phyloP scores from a whole-genome alignment of 2,329 filamentous ascomycete species.

The Colletotrichum sp. region DNA sequence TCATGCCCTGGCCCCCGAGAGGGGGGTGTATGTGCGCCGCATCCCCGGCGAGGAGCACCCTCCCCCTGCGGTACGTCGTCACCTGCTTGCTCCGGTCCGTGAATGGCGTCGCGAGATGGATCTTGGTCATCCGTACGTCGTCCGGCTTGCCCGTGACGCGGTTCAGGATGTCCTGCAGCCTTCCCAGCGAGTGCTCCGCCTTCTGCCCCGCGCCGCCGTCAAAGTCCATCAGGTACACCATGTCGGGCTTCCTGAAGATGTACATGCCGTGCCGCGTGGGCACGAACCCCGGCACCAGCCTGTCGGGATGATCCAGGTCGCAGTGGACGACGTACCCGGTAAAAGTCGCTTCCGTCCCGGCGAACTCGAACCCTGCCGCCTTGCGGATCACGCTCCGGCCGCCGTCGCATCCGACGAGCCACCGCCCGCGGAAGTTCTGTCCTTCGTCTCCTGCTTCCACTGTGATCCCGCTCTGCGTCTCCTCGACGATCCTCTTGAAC shows the following conservation, averaged over 20 bases:
- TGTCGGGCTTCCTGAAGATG: conserved; percentile 14
- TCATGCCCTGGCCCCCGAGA: conserved; percentile 55
- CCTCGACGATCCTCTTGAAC: conserved; percentile 25
- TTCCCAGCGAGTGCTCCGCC: conserved; percentile 18
- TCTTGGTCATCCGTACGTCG: conserved; percentile 26
- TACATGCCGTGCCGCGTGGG: conserved; percentile 31
- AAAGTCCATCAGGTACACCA: conserved; percentile 26
- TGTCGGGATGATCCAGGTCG: conserved; percentile 35
- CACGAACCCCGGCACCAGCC: conserved; percentile 30
- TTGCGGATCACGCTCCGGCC: conserved; percentile 43
- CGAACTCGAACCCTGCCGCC: conserved; percentile 39
- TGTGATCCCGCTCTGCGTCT: conserved; percentile 26
- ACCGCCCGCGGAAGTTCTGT: conserved; percentile 30
- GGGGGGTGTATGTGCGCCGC: conserved; percentile 54
- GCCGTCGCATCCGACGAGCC: conserved; percentile 49
- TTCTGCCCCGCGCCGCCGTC: conserved; percentile 25
- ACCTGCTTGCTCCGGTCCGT: neutral
- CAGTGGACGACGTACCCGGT: conserved; percentile 38
- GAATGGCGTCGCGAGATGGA: conserved; percentile 29
- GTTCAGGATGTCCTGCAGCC: conserved; percentile 25
- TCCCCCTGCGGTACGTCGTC: conserved; percentile 61
- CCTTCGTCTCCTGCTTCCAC: conserved; percentile 18
- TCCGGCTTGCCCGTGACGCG: conserved; percentile 25
- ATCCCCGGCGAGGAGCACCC: conserved; percentile 54
- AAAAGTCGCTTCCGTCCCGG: conserved; percentile 39